These are phyloP conservation scores for Neofusicoccum cordaticola DNA, from an alignment of 2,329 filamentous ascomycete species.

Conservation along the genomic window DNA sequence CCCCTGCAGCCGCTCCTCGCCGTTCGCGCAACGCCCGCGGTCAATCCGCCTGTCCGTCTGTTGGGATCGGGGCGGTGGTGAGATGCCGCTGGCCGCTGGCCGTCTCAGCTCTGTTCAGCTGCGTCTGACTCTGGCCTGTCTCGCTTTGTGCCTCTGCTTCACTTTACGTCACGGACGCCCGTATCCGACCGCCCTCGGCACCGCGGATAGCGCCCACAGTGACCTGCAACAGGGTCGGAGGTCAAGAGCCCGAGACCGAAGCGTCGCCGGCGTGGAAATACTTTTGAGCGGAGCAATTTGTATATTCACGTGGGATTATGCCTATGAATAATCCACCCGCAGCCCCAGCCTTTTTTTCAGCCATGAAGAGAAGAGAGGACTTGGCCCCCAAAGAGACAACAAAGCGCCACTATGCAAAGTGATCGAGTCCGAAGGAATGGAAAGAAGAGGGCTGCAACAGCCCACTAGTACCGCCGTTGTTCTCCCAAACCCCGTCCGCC, in stretches of 20 bases:
- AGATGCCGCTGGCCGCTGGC: not conserved
- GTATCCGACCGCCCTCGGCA: too few species aligned
- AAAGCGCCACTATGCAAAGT: slow-evolving; percentile 12
- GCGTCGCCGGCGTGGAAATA: not conserved
- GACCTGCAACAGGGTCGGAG: not conserved
- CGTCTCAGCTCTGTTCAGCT: not conserved
- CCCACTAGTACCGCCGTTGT: not conserved
- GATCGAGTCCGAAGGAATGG: not conserved
- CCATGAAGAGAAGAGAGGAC: slow-evolving; percentile 13
- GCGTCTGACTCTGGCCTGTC: not conserved
- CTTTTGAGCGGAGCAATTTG: slow-evolving; percentile 13
- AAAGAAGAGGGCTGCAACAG: not conserved
- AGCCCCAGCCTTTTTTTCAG: slow-evolving; percentile 6
- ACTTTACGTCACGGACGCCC: not conserved
- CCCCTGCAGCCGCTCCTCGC: not conserved
- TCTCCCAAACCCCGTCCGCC: not conserved
- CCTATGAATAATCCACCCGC: slow-evolving; percentile 7
- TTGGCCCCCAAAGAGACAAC: not conserved
- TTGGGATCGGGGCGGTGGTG: not conserved
- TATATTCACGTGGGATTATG: slow-evolving; percentile 13
- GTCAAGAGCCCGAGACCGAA: not conserved
- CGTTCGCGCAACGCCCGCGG: not conserved
- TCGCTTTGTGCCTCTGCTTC: not conserved
- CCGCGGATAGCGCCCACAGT: not conserved
- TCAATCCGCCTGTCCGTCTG: not conserved